Evolutionary conservation across 2,329 filamentous ascomycete species (phyloP).

Genomic region (Berkeleyomyces rouxiae): DNA sequence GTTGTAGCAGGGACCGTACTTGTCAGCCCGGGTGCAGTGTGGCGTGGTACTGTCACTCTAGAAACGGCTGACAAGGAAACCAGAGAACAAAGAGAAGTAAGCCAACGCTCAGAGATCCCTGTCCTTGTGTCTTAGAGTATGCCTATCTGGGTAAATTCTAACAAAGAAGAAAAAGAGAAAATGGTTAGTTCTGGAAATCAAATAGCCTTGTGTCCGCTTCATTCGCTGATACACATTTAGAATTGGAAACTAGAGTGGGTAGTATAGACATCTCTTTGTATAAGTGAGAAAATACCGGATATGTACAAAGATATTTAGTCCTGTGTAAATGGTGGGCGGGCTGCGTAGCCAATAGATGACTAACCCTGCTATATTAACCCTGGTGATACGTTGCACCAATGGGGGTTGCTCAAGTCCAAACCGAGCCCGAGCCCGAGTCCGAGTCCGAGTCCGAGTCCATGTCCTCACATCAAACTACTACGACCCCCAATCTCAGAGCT

Average conservation of each 20-base stretch:
- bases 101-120: background rate
- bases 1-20: background rate
- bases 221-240: too few species aligned
- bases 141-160: too few species aligned
- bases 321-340: too few species aligned
- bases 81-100: background rate
- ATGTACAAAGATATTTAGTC: too few species aligned
- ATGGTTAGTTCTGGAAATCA: too few species aligned
- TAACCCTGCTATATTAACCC: background rate
- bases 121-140: background rate
- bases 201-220: too few species aligned
- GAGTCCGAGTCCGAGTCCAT: background rate
- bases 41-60: background rate
- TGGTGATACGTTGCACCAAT: background rate
- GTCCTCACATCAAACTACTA: constrained; percentile 69
- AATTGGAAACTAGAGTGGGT: too few species aligned
- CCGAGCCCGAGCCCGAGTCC: background rate
- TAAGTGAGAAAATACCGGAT: too few species aligned
- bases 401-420: background rate
- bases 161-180: too few species aligned
- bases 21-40: background rate
- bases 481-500: constrained; percentile 83
- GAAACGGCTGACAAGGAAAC: background rate
- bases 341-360: too few species aligned
- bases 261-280: too few species aligned